Base-by-base conservation (phyloP, 2,329 filamentous ascomycete genomes). In the Cadophora malorum region DNA sequence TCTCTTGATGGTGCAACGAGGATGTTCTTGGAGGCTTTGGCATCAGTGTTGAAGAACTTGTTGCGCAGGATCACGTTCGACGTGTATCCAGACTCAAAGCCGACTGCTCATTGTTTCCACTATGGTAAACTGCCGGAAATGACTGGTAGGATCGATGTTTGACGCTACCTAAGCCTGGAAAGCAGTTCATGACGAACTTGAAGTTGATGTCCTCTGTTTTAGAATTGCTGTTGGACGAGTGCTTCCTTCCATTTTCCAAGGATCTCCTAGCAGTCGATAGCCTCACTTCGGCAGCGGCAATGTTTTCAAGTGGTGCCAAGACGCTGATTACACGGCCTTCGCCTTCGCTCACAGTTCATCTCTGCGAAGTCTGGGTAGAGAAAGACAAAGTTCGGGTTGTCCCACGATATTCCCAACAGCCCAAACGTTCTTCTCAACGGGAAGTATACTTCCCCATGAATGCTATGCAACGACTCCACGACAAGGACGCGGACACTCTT, bases 341-440 rank as follows among this genome's bases (percentile, higher is more conserved):
- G 16, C 14, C 16, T 16, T 31, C 49, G n/a, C 25, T 28, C 50
- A 28, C 21, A 28, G 23, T 53, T 53, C 25, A 12, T 53, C 50
- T 16, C 50, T 53, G 41, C 21, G 14, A 25, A 31, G 1, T n/a
- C 16, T 19, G 7, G 19, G 19, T 38, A 31, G 28, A 38, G 19
- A 12, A 58, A 23, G 41, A 45, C 31, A 58, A 25, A 58, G 55
- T 35, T 58, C 33, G 23, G 16, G n/a, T 23, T 35, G 33, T 58
- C n/a, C 35, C 19, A 14, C 19, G 55, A 58, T 38, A 3, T 38
- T 38, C 33, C 19, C 55, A 38, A 25, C 31, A 12, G 12, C 12
- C 12, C 55, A 38, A 38, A 16, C 35, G 2, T 9, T 35, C 28
- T 33, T 16, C 14, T 45, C 25, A 55, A 3, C 1, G 14, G 14